Conservation (phyloP, 2,329 filamentous ascomycete species). For the Kalaharituber pfeilii region DNA sequence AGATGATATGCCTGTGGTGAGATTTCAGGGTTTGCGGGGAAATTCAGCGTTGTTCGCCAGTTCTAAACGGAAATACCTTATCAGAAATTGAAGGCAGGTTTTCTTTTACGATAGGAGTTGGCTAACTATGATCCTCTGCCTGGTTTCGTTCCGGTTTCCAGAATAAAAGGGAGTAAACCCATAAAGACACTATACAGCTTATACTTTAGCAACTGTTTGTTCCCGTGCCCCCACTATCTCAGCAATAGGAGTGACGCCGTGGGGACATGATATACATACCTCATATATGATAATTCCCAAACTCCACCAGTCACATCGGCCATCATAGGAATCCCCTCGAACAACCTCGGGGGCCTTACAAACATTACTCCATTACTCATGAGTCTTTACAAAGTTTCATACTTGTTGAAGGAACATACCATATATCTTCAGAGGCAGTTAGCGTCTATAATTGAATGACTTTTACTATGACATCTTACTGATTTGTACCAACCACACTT, state of each 20-base stretch:
- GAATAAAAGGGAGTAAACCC: constrained; percentile 79
- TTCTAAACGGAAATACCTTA: constrained; percentile 34
- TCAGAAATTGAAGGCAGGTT: not conserved
- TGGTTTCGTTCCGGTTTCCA: constrained; percentile 66
- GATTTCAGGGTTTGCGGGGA: constrained; percentile 49
- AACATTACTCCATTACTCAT: not conserved
- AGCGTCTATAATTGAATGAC: not conserved
- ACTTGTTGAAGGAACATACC: not conserved
- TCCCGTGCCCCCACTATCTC: too few species aligned
- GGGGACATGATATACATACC: constrained; percentile 33
- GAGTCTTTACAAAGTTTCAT: not conserved
- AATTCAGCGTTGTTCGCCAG: constrained; percentile 51
- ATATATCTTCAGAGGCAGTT: not conserved
- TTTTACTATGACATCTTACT: constrained; percentile 49
- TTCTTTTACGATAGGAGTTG: constrained; percentile 15
- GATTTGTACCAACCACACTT: constrained; percentile 84
- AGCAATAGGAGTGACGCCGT: too few species aligned
- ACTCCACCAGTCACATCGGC: constrained; percentile 93
- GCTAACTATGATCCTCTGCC: constrained; percentile 62
- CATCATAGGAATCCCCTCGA: constrained; percentile 65
- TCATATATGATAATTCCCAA: constrained; percentile 88
- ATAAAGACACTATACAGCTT: constrained; percentile 54
- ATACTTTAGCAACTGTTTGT: too few species aligned
- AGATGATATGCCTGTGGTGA: constrained; percentile 60
- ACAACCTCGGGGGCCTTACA: constrained; percentile 93